Evolutionary conservation across 768 basidiomycete species (phyloP), one percentile per base, ranked within the genome.

Genomic region (Kondoa subrosea): DNA sequence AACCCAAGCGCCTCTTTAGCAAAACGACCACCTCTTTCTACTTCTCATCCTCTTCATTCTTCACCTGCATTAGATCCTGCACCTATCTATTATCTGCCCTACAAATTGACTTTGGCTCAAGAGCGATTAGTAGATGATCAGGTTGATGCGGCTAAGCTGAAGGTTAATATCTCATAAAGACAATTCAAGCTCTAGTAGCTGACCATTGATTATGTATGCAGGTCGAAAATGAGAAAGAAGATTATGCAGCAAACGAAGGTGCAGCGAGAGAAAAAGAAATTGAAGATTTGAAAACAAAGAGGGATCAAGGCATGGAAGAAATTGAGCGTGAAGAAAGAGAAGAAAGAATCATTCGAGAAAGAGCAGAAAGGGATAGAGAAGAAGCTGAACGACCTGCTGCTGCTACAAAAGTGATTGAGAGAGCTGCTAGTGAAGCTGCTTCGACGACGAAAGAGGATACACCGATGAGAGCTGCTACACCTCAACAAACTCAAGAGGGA

Each of bases 11-110:
- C 66, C 25, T 31, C 58, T 31, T 60, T 31, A 31, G 25, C 30
- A 15, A 31, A 15, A 12, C 14, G 25, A 25, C n/a, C 30, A 25
- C 58, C 58, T 27, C 4, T 60, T 25, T 25, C n/a, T 31, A 14
- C 58, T 60, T 25, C 58, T 31, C 71, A 0, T 21, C 68, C 1
- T 16, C 68, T 17, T 32, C 67, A 3, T 31, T 57, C 30, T 34
- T 1, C 27, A 29, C 61, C 29, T 2, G 34, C 25, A 32, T 1
- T 25, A 12, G 64, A 70, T 1, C 26, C 32, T 16, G 70, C 70
- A 16, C 73, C 73, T 2, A 66, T 75, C 56, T 75, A 72, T 66
- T 75, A 75, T 66, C 70, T 72, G 26, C 74, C 74, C 1, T 62
- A 67, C 56, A 72, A 73, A 3, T 65, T 75, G 17, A 58, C 72